Evolutionary conservation across 139 green algal genomes (phyloP).

Genomic region (Volvox reticuliferus): DNA sequence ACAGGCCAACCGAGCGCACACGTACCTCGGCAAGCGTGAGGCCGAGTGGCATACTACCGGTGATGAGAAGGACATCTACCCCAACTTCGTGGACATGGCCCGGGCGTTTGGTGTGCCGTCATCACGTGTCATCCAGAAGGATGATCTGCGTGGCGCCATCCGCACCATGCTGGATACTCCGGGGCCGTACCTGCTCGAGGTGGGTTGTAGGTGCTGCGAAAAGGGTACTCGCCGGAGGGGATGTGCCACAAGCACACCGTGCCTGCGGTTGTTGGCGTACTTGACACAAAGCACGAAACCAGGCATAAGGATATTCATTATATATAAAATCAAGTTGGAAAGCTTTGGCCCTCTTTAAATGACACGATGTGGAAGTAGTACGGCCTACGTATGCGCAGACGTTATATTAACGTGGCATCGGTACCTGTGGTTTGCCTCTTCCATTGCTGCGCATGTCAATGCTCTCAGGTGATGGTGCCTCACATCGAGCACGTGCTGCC

Average conservation of each 20-base stretch:
- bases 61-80: slow-evolving; percentile 96
- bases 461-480: slow-evolving; percentile 92
- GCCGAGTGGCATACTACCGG: slow-evolving; percentile 72
- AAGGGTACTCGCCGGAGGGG: too few relatives aligned
- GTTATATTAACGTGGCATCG: too few relatives aligned
- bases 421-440: too few relatives aligned
- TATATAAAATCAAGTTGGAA: too few relatives aligned
- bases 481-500: slow-evolving; percentile 99
- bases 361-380: too few relatives aligned
- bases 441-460: not conserved
- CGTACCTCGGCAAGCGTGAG: slow-evolving; percentile 93
- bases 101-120: slow-evolving; percentile 80
- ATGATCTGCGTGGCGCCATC: slow-evolving; percentile 78
- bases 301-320: too few relatives aligned
- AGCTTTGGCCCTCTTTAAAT: too few relatives aligned
- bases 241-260: too few relatives aligned
- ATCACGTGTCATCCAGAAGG: slow-evolving; percentile 79
- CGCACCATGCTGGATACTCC: slow-evolving; percentile 93
- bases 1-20: slow-evolving; percentile 95
- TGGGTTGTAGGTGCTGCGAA: not conserved
- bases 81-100: slow-evolving; percentile 96
- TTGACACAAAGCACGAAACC: too few relatives aligned
- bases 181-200: slow-evolving; percentile 97
- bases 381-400: too few relatives aligned
- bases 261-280: too few relatives aligned